A percentile compares a stretch with the other conserved stretches of the same genome.
Evolutionary conservation across 805 yeast species (phyloP).

Genomic region (Monosporozyma yasuniensis): DNA sequence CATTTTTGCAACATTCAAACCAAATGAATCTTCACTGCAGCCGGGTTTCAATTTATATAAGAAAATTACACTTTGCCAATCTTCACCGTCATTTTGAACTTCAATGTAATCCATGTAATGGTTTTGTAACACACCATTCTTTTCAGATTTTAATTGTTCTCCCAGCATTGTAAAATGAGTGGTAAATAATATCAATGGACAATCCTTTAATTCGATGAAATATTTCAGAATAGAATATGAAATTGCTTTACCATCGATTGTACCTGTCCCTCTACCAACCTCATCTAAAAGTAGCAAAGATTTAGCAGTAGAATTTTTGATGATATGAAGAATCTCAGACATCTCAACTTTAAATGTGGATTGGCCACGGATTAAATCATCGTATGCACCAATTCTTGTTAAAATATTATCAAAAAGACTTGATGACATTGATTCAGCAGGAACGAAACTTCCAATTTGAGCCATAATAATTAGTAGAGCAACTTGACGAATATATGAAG

Average conservation of each 20-base stretch:
- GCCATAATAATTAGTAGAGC: conserved; percentile 43
- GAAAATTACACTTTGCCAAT: conserved; percentile 38
- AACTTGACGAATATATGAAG: conserved; percentile 46
- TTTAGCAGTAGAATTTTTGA: conserved; percentile 66
- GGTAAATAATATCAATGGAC: conserved; percentile 62
- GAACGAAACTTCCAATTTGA: conserved; percentile 48
- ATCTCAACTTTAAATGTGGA: conserved; percentile 93
- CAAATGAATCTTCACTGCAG: conserved; percentile 57
- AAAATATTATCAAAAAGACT: conserved; percentile 57
- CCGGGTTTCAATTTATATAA: conserved; percentile 45
- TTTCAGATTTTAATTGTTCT: conserved; percentile 30
- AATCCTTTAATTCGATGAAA: conserved; percentile 33
- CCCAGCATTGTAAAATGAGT: conserved; percentile 75
- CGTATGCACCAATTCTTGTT: conserved; percentile 76
- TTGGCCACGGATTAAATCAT: conserved; percentile 62
- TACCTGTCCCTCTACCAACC: conserved; percentile 86
- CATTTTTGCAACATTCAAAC: conserved; percentile 73
- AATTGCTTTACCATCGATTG: conserved; percentile 72
- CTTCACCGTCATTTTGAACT: conserved; percentile 29
- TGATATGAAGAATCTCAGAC: conserved; percentile 85
- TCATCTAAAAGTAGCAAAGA: conserved; percentile 89
- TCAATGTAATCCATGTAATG: conserved; percentile 64
- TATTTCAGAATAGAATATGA: conserved; percentile 66
- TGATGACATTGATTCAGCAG: conserved; percentile 42
- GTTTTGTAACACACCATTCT: conserved; percentile 39